Evolutionary conservation across 331 rosid species (phyloP).

Genomic region (Saraca asoca): DNA sequence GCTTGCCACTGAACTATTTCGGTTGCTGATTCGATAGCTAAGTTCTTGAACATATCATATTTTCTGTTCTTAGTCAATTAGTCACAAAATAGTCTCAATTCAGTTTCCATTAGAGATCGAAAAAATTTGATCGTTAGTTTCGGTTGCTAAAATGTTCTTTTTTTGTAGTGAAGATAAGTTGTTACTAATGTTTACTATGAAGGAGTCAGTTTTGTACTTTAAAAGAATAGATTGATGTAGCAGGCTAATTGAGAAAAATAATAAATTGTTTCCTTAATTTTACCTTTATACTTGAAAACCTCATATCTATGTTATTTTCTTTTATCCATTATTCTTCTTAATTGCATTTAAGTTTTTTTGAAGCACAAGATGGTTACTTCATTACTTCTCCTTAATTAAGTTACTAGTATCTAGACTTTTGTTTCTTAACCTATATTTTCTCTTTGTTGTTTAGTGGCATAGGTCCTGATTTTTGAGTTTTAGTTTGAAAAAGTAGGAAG

Average conservation of each 20-base stretch:
- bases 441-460: slow-evolving; percentile 65
- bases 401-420: background rate
- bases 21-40: too few relatives aligned
- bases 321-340: background rate
- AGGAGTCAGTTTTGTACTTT: background rate
- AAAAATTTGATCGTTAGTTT: too few relatives aligned
- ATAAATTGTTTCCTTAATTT: slow-evolving; percentile 8
- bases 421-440: slow-evolving; percentile 22
- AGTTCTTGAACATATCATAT: too few relatives aligned
- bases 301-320: too few relatives aligned
- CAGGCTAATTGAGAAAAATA: background rate
- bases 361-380: background rate
- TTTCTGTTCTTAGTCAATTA: too few relatives aligned
- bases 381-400: background rate
- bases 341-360: background rate
- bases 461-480: slow-evolving; percentile 97
- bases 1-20: too few relatives aligned
- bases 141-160: too few relatives aligned
- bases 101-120: too few relatives aligned
- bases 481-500: slow-evolving; percentile 95
- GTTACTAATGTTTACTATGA: background rate
- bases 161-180: background rate
- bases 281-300: too few relatives aligned
- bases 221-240: slow-evolving; percentile 9
- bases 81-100: too few relatives aligned